Percentiles rank a stretch among this genome's conserved stretches.
phyloP scores from a whole-genome alignment of 2,329 filamentous ascomycete species.

The Nemania abortiva region DNA sequence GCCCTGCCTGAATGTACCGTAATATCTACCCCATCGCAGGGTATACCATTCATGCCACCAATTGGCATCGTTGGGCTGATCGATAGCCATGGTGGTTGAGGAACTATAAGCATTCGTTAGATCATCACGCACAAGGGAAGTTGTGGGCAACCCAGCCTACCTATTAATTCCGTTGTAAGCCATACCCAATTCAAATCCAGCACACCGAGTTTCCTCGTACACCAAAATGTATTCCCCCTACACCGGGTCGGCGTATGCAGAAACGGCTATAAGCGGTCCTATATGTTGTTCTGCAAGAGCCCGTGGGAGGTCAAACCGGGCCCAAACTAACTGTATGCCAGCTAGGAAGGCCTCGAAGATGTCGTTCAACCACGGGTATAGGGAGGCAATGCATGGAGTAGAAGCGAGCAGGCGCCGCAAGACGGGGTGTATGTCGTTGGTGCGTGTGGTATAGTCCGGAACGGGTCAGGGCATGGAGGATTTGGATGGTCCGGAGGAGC shows the following conservation, averaged over 20 bases:
- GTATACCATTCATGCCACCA: slow-evolving; percentile 62
- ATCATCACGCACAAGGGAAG: neutral
- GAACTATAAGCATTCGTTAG: slow-evolving; percentile 24
- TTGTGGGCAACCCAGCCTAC: slow-evolving; percentile 27
- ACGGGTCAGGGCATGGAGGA: slow-evolving; percentile 17
- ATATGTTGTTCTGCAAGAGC: slow-evolving; percentile 24
- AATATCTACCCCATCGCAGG: slow-evolving; percentile 61
- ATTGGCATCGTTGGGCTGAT: slow-evolving; percentile 21
- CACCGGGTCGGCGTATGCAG: slow-evolving; percentile 14
- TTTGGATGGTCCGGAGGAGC: neutral
- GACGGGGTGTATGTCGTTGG: slow-evolving; percentile 18
- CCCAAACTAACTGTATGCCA: slow-evolving; percentile 22
- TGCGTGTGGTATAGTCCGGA: slow-evolving; percentile 15
- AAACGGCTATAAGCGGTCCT: neutral
- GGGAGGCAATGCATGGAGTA: slow-evolving; percentile 39
- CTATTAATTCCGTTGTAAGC: slow-evolving; percentile 34
- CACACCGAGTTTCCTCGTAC: slow-evolving; percentile 22
- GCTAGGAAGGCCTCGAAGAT: slow-evolving; percentile 33
- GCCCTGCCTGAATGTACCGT: slow-evolving; percentile 74
- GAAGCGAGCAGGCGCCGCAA: slow-evolving; percentile 29
- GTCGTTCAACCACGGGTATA: slow-evolving; percentile 32
- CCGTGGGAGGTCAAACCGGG: slow-evolving; percentile 23
- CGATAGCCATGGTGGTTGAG: slow-evolving; percentile 29
- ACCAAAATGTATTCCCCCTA: slow-evolving; percentile 9
- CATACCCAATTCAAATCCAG: slow-evolving; percentile 28